These are phyloP conservation scores for Acrocalymma vagum DNA, from an alignment of 2,329 filamentous ascomycete species.

Conservation along the genomic window DNA sequence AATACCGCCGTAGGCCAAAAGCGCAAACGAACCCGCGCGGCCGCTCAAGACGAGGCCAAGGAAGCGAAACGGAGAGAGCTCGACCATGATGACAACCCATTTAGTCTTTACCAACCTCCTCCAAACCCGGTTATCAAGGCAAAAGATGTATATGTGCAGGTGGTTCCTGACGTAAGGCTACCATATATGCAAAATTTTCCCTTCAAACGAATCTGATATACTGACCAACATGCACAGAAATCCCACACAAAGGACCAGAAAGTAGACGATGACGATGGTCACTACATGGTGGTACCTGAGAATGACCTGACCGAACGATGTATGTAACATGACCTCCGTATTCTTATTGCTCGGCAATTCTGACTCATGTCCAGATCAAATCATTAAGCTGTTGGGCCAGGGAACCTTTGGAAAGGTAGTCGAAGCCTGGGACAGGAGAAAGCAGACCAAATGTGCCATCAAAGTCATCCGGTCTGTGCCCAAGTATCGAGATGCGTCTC, in stretches of 20 bases:
- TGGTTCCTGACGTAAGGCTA: slow-evolving; percentile 65
- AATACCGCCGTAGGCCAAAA: slow-evolving; percentile 80
- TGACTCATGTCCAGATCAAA: slow-evolving; percentile 71
- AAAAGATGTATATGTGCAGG: slow-evolving; percentile 67
- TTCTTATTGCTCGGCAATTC: slow-evolving; percentile 2
- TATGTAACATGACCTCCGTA: slow-evolving; percentile 59
- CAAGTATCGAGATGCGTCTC: slow-evolving; percentile 95
- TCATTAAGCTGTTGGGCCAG: slow-evolving; percentile 89
- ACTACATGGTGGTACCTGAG: slow-evolving; percentile 92
- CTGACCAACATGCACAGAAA: slow-evolving; percentile 50
- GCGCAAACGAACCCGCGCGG: slow-evolving; percentile 85
- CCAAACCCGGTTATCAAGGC: slow-evolving; percentile 91
- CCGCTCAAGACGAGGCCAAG: slow-evolving; percentile 83
- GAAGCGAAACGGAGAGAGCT: slow-evolving; percentile 69
- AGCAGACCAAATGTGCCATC: slow-evolving; percentile 85
- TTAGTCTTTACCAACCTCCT: slow-evolving; percentile 83
- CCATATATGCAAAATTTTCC: background rate
- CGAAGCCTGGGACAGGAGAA: slow-evolving; percentile 82
- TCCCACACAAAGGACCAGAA: slow-evolving; percentile 67
- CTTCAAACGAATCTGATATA: slow-evolving; percentile 13
- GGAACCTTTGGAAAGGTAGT: slow-evolving; percentile 99
- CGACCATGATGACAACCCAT: slow-evolving; percentile 73
- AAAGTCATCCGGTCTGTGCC: slow-evolving; percentile 99
- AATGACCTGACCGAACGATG: slow-evolving; percentile 88
- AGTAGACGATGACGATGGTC: slow-evolving; percentile 94